Evolutionary conservation across 2,329 filamentous ascomycete genomes (phyloP), one percentile per base, ranked within the genome.

Genomic region (Kalmusia sp.): DNA sequence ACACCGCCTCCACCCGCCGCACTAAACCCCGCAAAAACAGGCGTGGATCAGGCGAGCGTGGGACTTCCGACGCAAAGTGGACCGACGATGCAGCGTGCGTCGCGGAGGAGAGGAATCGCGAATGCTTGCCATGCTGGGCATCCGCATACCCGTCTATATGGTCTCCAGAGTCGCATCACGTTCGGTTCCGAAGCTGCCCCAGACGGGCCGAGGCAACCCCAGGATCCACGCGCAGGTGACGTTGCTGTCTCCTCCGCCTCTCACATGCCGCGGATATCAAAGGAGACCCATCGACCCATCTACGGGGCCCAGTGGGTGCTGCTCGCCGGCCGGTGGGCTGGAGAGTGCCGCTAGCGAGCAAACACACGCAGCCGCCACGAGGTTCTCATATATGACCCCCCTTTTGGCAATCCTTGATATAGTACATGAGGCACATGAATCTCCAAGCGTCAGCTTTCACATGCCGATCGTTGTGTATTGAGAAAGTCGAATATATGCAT

Each of bases 11-110:
- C 54, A 33, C 46, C 55, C 51, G 30, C 50, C 53, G 39, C 66
- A 57, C 67, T 67, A 66, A n/a, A 57, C 52, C 66, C 62, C 66
- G 65, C 68, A 64, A 61, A 47, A 28, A 40, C 21, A n/a, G n/a
- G n/a, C n/a, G n/a, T n/a, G n/a, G 37, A 43, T 49, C 28, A 33
- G 37, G 47, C 28, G 47, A 41, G 30, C 4, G 19, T 40, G 46
- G 17, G 30, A 17, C 21, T 34, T 2, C 31, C 17, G 33, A 25
- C 17, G 27, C 28, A 15, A 37, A 22, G 33, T 46, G 34, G 41
- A 52, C 21, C 34, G 25, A 41, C 30, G 28, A n/a, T 11, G 19
- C 43, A 31, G 17, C 28, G 24, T 19, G 21, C 17, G 43, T 39
- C 21, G 45, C 45, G 35, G 46, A 15, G 25, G 14, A 31, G 46